A percentile compares a stretch with the other conserved stretches of the same genome.
Evolutionary conservation across 176 grass and related monocot genomes (phyloP).

Genomic region (Zea mays): DNA sequence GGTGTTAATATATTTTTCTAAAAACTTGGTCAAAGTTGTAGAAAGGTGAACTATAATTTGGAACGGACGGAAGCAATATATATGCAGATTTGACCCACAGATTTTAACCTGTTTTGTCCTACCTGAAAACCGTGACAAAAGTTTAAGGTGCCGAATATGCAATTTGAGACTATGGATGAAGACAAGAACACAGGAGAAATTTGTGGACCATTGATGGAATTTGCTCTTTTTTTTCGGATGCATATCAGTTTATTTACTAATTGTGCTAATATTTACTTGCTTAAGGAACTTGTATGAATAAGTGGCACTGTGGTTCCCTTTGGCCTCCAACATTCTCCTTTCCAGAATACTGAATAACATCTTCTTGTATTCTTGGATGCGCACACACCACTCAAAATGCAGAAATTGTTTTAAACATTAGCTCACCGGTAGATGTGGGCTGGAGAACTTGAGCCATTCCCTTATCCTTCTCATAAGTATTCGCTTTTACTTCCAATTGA

Average conservation of each 20-base stretch:
- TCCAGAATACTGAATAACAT: background rate
- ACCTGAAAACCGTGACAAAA: background rate
- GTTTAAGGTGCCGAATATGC: background rate
- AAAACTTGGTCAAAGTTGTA: background rate
- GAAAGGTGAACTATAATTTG: background rate
- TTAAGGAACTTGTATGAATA: background rate
- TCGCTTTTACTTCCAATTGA: background rate
- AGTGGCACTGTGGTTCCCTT: background rate
- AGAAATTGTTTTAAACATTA: background rate
- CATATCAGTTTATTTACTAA: background rate
- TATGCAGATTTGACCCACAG: background rate
- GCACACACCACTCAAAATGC: background rate
- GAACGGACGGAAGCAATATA: background rate
- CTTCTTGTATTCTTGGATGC: background rate
- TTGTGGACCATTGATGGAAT: background rate
- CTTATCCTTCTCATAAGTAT: background rate
- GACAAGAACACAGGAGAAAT: background rate
- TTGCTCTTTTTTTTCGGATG: too few relatives aligned
- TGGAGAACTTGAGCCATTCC: slow-evolving; percentile 8
- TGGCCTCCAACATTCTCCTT: background rate
- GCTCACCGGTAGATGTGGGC: background rate
- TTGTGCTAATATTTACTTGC: background rate
- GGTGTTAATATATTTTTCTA: background rate
- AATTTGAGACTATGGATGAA: background rate
- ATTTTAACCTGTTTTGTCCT: background rate